These are phyloP conservation scores for Rhazya stricta DNA, from an alignment of 257 asterid species.

Conservation along the genomic window DNA sequence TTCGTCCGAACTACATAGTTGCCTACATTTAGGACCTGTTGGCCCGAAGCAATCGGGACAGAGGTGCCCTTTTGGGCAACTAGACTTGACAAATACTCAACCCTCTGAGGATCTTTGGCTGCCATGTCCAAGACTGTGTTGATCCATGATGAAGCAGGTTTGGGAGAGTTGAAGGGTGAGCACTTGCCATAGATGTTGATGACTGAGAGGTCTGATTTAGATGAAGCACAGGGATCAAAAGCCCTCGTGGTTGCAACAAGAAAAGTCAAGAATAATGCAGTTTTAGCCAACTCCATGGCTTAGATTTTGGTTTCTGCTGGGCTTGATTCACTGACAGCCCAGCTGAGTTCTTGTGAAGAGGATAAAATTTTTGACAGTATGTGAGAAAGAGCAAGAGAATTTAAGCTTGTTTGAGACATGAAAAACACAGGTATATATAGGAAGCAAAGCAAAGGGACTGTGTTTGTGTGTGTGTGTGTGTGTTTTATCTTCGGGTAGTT, in stretches of 20 bases:
- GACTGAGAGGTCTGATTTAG: constrained; percentile 60
- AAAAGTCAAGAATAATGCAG: constrained; percentile 31
- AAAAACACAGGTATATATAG: constrained; percentile 5
- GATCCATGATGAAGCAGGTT: constrained; percentile 53
- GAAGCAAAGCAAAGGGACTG: not conserved
- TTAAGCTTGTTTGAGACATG: not conserved
- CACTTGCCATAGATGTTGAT: constrained; percentile 72
- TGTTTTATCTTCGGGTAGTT: not conserved
- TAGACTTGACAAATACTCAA: constrained; percentile 60
- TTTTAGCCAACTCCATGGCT: constrained; percentile 38
- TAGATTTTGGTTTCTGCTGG: not conserved
- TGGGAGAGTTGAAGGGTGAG: constrained; percentile 61
- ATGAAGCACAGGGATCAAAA: constrained; percentile 50
- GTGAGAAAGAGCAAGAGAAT: constrained; percentile 4
- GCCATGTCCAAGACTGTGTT: constrained; percentile 63
- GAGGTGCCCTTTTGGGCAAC: constrained; percentile 44
- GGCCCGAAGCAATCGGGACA: constrained; percentile 72
- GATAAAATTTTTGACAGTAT: constrained; percentile 14
- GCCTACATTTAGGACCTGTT: constrained; percentile 47
- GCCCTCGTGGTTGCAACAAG: constrained; percentile 36
- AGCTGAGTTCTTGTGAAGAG: constrained; percentile 5
- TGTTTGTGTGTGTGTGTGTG: not conserved
- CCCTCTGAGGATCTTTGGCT: constrained; percentile 54
- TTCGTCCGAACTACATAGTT: constrained; percentile 70
- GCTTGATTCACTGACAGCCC: constrained; percentile 7